A percentile compares a stretch with the other conserved stretches of the same genome.
phyloP scores from a whole-genome alignment of 1,284 basidiomycete species.

The Cerioporus squamosus region DNA sequence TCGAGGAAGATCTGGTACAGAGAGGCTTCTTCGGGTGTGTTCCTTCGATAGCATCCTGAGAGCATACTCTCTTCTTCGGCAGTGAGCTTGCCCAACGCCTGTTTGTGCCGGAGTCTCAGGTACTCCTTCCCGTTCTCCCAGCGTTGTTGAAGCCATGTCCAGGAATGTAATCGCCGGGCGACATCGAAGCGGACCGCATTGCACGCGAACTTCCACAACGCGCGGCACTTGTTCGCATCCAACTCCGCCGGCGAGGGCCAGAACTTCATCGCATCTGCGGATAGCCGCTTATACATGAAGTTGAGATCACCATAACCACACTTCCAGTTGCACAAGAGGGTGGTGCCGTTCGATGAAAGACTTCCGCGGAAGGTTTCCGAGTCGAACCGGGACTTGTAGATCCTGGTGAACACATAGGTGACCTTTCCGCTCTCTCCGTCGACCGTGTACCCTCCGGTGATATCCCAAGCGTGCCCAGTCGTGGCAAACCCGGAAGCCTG shows the following conservation, averaged over 20 bases:
- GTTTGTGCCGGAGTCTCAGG: not conserved
- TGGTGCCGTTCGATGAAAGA: not conserved
- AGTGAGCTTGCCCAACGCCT: no score
- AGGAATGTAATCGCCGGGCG: not conserved
- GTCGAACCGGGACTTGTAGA: not conserved
- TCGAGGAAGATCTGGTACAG: not conserved
- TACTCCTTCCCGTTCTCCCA: not conserved
- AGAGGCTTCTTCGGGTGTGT: no score
- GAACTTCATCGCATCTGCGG: conserved; percentile 10
- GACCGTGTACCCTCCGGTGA: not conserved
- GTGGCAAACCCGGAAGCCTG: not conserved
- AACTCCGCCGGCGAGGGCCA: conserved; percentile 25
- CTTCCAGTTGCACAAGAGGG: not conserved
- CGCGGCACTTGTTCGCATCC: conserved; percentile 14
- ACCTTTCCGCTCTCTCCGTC: not conserved
- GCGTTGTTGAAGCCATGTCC: not conserved
- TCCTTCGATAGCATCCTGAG: no score
- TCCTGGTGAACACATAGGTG: not conserved
- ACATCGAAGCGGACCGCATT: conserved; percentile 12
- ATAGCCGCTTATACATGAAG: conserved; percentile 8
- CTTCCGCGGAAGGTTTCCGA: not conserved
- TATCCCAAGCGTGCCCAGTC: not conserved
- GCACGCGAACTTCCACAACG: conserved; percentile 29
- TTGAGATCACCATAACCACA: not conserved
- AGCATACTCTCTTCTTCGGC: no score